These are phyloP conservation scores for Naegleria gruberi DNA, from an alignment of 208 protist genomes.

Conservation along the genomic window DNA sequence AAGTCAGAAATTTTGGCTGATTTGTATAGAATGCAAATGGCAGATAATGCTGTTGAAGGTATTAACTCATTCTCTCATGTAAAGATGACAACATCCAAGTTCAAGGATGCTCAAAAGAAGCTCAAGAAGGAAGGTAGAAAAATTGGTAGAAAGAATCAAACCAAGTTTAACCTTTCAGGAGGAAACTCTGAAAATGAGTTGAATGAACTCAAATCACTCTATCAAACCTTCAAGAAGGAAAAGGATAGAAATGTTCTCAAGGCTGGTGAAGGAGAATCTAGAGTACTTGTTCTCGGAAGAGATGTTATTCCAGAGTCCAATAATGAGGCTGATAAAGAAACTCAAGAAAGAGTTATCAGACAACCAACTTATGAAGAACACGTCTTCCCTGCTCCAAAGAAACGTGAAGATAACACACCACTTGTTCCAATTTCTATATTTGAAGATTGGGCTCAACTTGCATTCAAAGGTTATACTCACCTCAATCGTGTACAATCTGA, in stretches of 20 bases:
- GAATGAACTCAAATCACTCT: not conserved
- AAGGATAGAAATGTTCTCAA: not conserved
- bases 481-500: constrained; percentile 90
- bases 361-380: not conserved
- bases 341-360: not conserved
- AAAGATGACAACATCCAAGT: not conserved
- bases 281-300: not conserved
- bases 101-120: not conserved
- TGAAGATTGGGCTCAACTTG: constrained; percentile 72
- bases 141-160: not conserved
- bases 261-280: not conserved
- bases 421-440: constrained; percentile 34
- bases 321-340: not conserved
- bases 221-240: not conserved
- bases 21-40: not conserved
- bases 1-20: not conserved
- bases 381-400: not conserved
- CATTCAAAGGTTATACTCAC: constrained; percentile 70
- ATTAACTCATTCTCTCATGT: not conserved
- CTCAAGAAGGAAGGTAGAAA: not conserved
- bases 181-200: not conserved
- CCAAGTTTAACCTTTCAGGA: not conserved
- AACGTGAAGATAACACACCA: not conserved
- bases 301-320: not conserved
- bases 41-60: not conserved